A percentile compares a stretch with the other conserved stretches of the same genome.
phyloP scores from a whole-genome alignment of 2,329 filamentous ascomycete genomes.

The Monosporascus sp. region DNA sequence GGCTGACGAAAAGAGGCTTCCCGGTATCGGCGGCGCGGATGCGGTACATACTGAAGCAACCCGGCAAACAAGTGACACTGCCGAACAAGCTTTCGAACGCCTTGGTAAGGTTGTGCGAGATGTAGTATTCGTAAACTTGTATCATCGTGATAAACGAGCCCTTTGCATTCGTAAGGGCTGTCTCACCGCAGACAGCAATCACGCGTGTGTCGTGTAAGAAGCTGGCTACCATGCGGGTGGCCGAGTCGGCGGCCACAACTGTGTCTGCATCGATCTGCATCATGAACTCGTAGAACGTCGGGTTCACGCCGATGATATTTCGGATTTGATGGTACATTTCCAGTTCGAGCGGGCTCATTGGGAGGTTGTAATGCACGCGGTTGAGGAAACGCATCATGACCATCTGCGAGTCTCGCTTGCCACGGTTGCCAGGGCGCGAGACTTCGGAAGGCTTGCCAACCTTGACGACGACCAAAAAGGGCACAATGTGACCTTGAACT shows the following conservation, averaged over 20 bases:
- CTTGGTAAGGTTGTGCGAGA: conserved; percentile 94
- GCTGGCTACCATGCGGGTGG: conserved; percentile 83
- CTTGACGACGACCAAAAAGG: conserved; percentile 95
- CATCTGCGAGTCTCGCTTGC: conserved; percentile 99
- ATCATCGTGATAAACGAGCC: conserved; percentile 96
- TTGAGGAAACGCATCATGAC: conserved; percentile 98
- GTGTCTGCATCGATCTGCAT: conserved; percentile 97
- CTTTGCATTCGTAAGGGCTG: conserved; percentile 86
- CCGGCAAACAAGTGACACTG: conserved; percentile 93
- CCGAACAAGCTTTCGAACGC: conserved; percentile 97
- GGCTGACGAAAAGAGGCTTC: conserved; percentile 93
- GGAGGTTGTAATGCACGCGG: conserved; percentile 92
- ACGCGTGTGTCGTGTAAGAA: conserved; percentile 89
- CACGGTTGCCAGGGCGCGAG: conserved; percentile 89
- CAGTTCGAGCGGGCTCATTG: conserved; percentile 94
- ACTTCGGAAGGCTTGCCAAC: conserved; percentile 97
- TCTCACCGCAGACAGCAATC: conserved; percentile 95
- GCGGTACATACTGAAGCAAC: conserved; percentile 99
- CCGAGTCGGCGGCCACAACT: conserved; percentile 82
- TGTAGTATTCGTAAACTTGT: conserved; percentile 99
- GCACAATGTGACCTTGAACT: conserved; percentile 95
- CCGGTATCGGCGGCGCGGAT: conserved; percentile 90
- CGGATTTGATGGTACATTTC: conserved; percentile 99
- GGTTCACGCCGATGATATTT: conserved; percentile 98
- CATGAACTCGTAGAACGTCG: conserved; percentile 96